Base-by-base conservation (phyloP, 2,329 filamentous ascomycete species). In the Hymenoscyphus fructigenus region DNA sequence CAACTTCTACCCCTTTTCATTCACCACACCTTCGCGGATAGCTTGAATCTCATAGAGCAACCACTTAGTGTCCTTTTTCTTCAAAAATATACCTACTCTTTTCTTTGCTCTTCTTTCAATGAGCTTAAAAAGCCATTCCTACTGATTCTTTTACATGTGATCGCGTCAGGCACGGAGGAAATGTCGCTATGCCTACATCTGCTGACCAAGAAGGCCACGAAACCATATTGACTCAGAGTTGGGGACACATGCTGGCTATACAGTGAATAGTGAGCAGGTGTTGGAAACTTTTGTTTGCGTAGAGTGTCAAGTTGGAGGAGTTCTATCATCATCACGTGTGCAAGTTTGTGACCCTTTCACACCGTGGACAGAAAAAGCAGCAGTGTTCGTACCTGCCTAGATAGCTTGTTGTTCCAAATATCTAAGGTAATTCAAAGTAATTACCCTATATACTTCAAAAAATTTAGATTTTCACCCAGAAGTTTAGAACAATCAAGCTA, bases 141-240 rank as follows among this genome's bases (percentile, higher is more conserved):
- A 65, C 56, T 26, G 34, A 60, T 65, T 57, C 15, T 28, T 36
- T 66, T 55, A 60, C 69, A 71, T 71, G 69, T 71, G 69, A 71
- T 71, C 28, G 62, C 53, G 62, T 70, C 68, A 70, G 65, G 60
- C 63, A 69, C 66, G 62, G 62, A 57, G 59, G 58, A 59, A 53
- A 50, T 65, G 53, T 69, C 60, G 32, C 65, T 63, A 61, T 47
- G 15, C 36, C 50, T 61, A 47, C 61, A 69, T 66, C 67, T 56
- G 63, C 56, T 69, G 66, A 69, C 66, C 61, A 65, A 20, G 36
- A 56, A 26, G 38, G 32, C 63, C 53, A 62, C 60, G 36, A 47
- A 32, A 6, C 59, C 53, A 47, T 23, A 23, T 60, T 57, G 62
- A 60, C 55, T 62, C 60, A 34, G 47, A 61, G 23, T 57, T 32